phyloP scores from a whole-genome alignment of 1,284 basidiomycete genomes.

The Naganishia albida region DNA sequence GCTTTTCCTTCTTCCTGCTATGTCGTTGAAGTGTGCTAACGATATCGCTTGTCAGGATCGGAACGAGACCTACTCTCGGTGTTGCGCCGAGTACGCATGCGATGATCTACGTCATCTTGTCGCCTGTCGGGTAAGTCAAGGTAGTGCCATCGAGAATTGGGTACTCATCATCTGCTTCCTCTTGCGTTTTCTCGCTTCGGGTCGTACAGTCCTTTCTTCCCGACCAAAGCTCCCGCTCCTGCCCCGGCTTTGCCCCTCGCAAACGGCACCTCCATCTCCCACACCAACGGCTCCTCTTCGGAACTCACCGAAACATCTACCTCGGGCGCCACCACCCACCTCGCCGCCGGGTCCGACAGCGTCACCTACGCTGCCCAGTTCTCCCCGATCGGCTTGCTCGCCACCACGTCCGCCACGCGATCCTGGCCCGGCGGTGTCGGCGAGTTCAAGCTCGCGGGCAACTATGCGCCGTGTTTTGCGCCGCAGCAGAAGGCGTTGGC shows the following conservation, averaged over 20 bases:
- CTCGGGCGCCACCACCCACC: constrained; percentile 47
- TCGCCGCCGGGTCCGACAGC: constrained; percentile 1
- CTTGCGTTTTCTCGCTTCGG: neutral
- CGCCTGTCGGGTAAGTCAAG: constrained; percentile 33
- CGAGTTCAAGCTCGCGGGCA: constrained; percentile 65
- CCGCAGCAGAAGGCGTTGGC: constrained; percentile 65
- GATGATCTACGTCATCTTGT: constrained; percentile 66
- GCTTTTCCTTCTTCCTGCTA: neutral
- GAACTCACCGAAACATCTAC: constrained; percentile 71
- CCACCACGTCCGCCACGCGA: constrained; percentile 67
- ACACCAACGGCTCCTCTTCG: constrained; percentile 53
- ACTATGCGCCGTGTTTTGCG: constrained; percentile 70
- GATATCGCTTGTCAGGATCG: constrained; percentile 61
- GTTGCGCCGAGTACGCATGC: constrained; percentile 69
- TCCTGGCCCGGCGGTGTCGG: constrained; percentile 78
- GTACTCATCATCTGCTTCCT: too few relatives aligned
- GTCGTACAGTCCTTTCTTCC: constrained; percentile 34
- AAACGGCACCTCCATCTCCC: constrained; percentile 9
- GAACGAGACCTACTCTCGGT: constrained; percentile 71
- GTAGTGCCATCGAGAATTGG: too few relatives aligned
- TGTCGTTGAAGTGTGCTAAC: neutral
- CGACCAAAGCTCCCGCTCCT: constrained; percentile 22
- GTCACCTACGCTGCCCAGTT: constrained; percentile 39
- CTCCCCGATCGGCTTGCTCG: constrained; percentile 70
- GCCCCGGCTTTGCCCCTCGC: constrained; percentile 16